phyloP scores from a whole-genome alignment of 768 basidiomycete genomes.

The Phylloporus sp. region DNA sequence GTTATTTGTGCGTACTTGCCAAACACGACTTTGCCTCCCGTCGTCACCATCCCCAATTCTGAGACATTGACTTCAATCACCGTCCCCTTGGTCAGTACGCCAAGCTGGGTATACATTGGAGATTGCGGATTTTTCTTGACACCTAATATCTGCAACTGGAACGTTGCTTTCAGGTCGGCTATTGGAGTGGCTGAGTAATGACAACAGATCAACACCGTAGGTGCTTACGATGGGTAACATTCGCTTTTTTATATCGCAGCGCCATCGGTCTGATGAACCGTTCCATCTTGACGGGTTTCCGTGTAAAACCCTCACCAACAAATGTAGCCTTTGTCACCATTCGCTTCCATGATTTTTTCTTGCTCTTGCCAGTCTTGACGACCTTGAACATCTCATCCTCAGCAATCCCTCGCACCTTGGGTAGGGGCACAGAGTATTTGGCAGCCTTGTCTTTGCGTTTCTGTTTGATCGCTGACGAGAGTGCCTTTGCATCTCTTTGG shows the following conservation, averaged over 20 bases:
- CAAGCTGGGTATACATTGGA: slow-evolving; percentile 94
- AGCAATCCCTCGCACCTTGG: slow-evolving; percentile 95
- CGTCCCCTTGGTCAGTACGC: slow-evolving; percentile 97
- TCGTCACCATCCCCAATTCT: slow-evolving; percentile 94
- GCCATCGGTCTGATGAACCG: slow-evolving; percentile 98
- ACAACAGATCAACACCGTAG: neutral
- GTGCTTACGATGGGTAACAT: slow-evolving; percentile 94
- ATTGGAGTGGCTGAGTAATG: slow-evolving; percentile 3
- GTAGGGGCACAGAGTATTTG: slow-evolving; percentile 94
- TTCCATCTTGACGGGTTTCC: slow-evolving; percentile 99
- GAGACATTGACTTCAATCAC: slow-evolving; percentile 99
- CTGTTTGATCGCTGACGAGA: slow-evolving; percentile 95
- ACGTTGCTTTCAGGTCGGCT: slow-evolving; percentile 98
- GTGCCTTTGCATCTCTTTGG: slow-evolving; percentile 96
- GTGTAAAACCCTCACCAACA: slow-evolving; percentile 95
- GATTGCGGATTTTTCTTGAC: slow-evolving; percentile 99
- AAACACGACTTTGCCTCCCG: slow-evolving; percentile 92
- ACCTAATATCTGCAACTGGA: slow-evolving; percentile 95
- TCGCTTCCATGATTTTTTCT: slow-evolving; percentile 96
- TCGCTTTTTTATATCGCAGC: slow-evolving; percentile 94
- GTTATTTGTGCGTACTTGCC: slow-evolving; percentile 93
- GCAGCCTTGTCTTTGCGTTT: slow-evolving; percentile 99
- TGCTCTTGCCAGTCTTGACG: slow-evolving; percentile 94
- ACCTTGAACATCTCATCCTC: slow-evolving; percentile 99
- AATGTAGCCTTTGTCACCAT: slow-evolving; percentile 99